Evolutionary conservation across 805 yeast genomes (phyloP).

Genomic region (Candida ulmi): DNA sequence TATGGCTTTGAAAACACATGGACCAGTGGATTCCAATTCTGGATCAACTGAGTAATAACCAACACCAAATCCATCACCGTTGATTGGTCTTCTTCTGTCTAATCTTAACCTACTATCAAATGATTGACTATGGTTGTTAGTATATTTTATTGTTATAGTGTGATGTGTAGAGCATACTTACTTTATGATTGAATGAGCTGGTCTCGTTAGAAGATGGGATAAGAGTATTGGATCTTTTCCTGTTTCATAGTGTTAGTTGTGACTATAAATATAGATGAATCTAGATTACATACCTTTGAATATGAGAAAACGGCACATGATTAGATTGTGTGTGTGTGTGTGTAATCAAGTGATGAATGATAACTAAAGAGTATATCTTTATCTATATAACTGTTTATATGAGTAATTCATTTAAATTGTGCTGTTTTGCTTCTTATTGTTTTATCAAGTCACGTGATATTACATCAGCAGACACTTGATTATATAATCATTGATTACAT

Average conservation of each 20-base stretch:
- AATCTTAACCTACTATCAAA: constrained; percentile 85
- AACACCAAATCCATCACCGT: constrained; percentile 98
- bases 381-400: too few relatives aligned
- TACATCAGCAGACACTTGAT: too few relatives aligned
- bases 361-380: too few relatives aligned
- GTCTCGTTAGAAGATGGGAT: constrained; percentile 83
- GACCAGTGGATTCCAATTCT: constrained; percentile 55
- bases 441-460: not conserved
- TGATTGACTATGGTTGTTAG: constrained; percentile 47
- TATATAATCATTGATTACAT: too few relatives aligned
- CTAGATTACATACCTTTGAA: constrained; percentile 45
- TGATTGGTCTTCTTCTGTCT: constrained; percentile 86
- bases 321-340: not conserved
- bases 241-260: not conserved
- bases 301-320: constrained; percentile 89
- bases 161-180: constrained; percentile 11
- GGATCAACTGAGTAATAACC: constrained; percentile 76
- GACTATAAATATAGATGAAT: not conserved
- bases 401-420: too few relatives aligned
- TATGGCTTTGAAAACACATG: constrained; percentile 90
- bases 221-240: constrained; percentile 85
- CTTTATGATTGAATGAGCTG: constrained; percentile 95
- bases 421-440: too few relatives aligned
- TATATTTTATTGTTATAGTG: constrained; percentile 1
- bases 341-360: too few relatives aligned